These are phyloP conservation scores for Plenodomus lindquistii DNA, from an alignment of 2,329 filamentous ascomycete genomes.

Conservation along the genomic window DNA sequence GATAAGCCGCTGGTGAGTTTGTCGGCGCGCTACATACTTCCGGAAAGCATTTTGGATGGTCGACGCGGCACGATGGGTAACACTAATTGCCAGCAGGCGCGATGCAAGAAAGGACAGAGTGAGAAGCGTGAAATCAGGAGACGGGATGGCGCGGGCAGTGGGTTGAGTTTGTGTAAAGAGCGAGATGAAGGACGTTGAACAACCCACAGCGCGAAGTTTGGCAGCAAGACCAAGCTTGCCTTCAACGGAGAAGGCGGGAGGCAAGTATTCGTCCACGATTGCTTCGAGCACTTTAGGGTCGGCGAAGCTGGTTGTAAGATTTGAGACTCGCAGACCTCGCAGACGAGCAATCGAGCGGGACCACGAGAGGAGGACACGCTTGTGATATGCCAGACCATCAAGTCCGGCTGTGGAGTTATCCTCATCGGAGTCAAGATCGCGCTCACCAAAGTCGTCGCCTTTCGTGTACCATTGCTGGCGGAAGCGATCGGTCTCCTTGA, in stretches of 20 bases:
- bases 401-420: constrained; percentile 28
- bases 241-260: constrained; percentile 14
- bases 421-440: constrained; percentile 39
- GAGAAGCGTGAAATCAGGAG: constrained; percentile 59
- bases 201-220: constrained; percentile 48
- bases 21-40: constrained; percentile 30
- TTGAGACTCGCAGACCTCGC: constrained; percentile 53
- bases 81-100: constrained; percentile 57
- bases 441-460: constrained; percentile 34
- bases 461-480: constrained; percentile 33
- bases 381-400: constrained; percentile 40
- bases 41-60: constrained; percentile 60
- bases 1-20: constrained; percentile 39
- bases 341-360: constrained; percentile 55
- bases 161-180: constrained; percentile 44
- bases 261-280: constrained; percentile 62
- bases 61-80: constrained; percentile 54
- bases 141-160: constrained; percentile 50
- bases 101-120: constrained; percentile 64
- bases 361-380: constrained; percentile 59
- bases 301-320: constrained; percentile 63
- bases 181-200: constrained; percentile 50
- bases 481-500: constrained; percentile 56
- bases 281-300: constrained; percentile 58
- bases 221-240: constrained; percentile 28